phyloP scores from a whole-genome alignment of 2,329 filamentous ascomycete genomes.

The Esteya vermicola region DNA sequence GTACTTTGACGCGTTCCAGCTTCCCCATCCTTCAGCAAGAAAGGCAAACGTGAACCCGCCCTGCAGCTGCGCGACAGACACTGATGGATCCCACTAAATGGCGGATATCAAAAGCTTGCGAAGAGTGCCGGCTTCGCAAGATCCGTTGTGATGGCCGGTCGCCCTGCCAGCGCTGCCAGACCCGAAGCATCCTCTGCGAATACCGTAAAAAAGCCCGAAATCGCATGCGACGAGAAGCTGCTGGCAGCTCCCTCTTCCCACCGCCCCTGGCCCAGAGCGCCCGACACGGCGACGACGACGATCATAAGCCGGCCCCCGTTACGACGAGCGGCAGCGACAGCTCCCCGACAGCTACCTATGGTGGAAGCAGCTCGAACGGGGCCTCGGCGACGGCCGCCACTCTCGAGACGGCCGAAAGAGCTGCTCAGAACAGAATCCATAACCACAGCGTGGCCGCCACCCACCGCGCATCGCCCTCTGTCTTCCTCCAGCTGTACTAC shows the following conservation, averaged over 20 bases:
- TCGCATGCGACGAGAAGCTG: constrained; percentile 5
- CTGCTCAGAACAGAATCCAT: constrained; percentile 3
- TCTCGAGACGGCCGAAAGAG: not conserved
- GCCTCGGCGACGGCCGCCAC: not conserved
- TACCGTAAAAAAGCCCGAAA: constrained; percentile 10
- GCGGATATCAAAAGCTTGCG: constrained; percentile 10
- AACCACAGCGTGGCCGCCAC: constrained; percentile 9
- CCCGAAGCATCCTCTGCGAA: constrained; percentile 7
- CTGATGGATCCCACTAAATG: constrained; percentile 8
- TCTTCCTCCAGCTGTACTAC: constrained; percentile 10
- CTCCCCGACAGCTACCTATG: not conserved
- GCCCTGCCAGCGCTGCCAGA: constrained; percentile 9
- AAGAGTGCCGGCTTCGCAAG: constrained; percentile 10
- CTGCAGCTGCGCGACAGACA: not conserved
- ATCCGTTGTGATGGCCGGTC: constrained; percentile 10
- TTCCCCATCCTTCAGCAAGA: too few species aligned
- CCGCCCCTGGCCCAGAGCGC: not conserved
- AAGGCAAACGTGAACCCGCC: too few species aligned
- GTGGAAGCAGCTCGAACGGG: not conserved
- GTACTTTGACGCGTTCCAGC: too few species aligned
- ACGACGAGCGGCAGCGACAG: too few species aligned
- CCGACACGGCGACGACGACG: too few species aligned
- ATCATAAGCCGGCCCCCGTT: not conserved
- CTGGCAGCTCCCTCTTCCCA: not conserved
- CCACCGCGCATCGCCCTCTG: constrained; percentile 8